Base-by-base conservation (phyloP, 2,329 filamentous ascomycete species). In the Podosphaera leucotricha region DNA sequence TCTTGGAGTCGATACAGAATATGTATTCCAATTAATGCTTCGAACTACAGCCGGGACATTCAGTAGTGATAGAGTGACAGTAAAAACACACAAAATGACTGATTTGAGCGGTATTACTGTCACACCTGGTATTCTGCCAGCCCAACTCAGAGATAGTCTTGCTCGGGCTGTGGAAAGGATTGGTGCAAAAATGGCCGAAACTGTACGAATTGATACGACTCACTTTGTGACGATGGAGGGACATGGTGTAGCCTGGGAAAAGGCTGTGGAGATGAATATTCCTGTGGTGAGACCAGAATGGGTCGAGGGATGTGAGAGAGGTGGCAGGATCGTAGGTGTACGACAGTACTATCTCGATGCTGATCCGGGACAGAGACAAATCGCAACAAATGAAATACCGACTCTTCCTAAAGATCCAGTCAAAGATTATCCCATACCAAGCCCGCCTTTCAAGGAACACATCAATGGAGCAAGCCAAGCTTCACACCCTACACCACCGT, bases 171-270 rank as follows among this genome's bases (percentile, higher is more conserved):
- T 94, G 30, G 77, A 90, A 56, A 72, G 84, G 52, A 92, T 98
- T 53, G 90, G 90, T 41, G 90, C 84, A 48, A 93, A 90, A 66
- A 68, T 95, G 50, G 80, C 84, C 46, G 87, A 94, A 53, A 72
- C 72, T 11, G 85, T 95, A 43, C 74, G 87, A 55, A 95, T 98
- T 57, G 90, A 98, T 60, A 98, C 90, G 0, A 98, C 90, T 15
- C 90, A 98, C 62, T 98, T 98, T 59, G 84, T 98, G 47, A 95
- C 87, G 50, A 92, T 84, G 8, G 90, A 98, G 60, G 86, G 86
- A 24, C 69, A 86, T 45, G 90, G 90, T 26, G 70, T 81, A 43
- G 71, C 79, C 11, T 98, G 90, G 90, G 90, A 98, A 64, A 92
- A 90, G 66, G 90, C 90, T 1, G 78, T 87, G 24, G 87, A 95